phyloP scores from a whole-genome alignment of 2,329 filamentous ascomycete species.

The Esteya vermicola region DNA sequence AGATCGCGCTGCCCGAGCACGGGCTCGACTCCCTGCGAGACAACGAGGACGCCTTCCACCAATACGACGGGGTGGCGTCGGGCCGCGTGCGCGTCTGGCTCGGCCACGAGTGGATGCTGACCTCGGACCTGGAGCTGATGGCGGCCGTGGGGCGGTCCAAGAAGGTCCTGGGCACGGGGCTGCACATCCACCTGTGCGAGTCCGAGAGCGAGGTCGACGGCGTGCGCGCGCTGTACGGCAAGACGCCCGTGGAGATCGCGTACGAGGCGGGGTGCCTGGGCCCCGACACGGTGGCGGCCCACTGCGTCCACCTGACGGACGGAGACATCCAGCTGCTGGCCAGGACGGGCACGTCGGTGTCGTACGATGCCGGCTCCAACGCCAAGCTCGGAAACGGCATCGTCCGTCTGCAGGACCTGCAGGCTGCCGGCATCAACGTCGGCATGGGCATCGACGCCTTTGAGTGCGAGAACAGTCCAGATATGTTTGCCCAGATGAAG shows the following conservation, averaged over 20 bases:
- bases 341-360: conserved; percentile 1
- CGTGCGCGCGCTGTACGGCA: neutral
- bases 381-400: conserved; percentile 4
- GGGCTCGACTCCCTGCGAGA: conserved; percentile 1
- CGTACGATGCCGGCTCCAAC: conserved; percentile 3
- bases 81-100: conserved; percentile 3
- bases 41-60: conserved; percentile 1
- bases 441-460: conserved; percentile 5
- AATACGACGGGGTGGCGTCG: neutral
- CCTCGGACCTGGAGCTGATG: conserved; percentile 1
- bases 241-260: conserved; percentile 1
- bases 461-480: conserved; percentile 4
- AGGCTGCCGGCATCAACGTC: conserved; percentile 2
- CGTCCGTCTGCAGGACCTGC: neutral
- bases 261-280: conserved; percentile 1
- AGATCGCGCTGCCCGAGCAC: conserved; percentile 1
- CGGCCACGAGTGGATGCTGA: conserved; percentile 4
- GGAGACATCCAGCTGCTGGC: conserved; percentile 1
- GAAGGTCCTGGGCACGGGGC: neutral
- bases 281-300: conserved; percentile 1
- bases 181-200: conserved; percentile 5
- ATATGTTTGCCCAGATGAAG: conserved; percentile 6
- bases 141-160: conserved; percentile 1
- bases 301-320: conserved; percentile 3
- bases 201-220: conserved; percentile 1